Evolutionary conservation across 1,284 basidiomycete species (phyloP), one percentile per base, ranked within the genome.

Genomic region (Cryptococcus sp.): DNA sequence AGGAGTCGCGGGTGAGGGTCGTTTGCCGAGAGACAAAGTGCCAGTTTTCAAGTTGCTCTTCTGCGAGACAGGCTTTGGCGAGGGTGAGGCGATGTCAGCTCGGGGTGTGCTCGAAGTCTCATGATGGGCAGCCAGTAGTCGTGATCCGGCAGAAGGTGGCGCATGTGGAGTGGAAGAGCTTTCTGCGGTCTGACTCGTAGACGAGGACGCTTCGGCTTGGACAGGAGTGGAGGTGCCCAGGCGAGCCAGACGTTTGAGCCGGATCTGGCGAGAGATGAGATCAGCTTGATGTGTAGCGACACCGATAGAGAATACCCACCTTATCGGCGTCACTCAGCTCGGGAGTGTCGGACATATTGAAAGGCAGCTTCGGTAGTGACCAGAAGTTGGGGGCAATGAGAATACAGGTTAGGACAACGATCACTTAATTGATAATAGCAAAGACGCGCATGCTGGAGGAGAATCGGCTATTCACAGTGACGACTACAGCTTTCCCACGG

Each of bases 191-290:
- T 35, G 30, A 8, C 10, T 35, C 30, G 30, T 13, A 13, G n/a
- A 47, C 39, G 38, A 7, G 39, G 54, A 27, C 13, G 54, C 30
- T 19, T 55, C 49, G 13, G 55, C 47, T 19, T 56, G 52, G 20
- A 50, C 25, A 5, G 64, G 58, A 5, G 61, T 53, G 0, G 66
- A 58, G 22, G 66, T 64, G 47, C 75, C 87, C 25, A 93, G 82
- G 71, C 88, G 89, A 47, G 88, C 91, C 43, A 94, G 82, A 59
- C 91, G 85, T 79, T 93, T 93, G 75, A 90, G 79, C 65, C 91
- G 89, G 71, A 94, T 92, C 91, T 94, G 73, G 30, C 16, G 40
- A 19, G 40, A 22, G 25, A 52, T 52, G 54, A 54, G n/a, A 3
- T 50, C 25, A 50, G 23, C 59, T 11, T 20, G 22, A 3, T 19